phyloP scores from a whole-genome alignment of 2,329 filamentous ascomycete species.

The Dothistroma pini region DNA sequence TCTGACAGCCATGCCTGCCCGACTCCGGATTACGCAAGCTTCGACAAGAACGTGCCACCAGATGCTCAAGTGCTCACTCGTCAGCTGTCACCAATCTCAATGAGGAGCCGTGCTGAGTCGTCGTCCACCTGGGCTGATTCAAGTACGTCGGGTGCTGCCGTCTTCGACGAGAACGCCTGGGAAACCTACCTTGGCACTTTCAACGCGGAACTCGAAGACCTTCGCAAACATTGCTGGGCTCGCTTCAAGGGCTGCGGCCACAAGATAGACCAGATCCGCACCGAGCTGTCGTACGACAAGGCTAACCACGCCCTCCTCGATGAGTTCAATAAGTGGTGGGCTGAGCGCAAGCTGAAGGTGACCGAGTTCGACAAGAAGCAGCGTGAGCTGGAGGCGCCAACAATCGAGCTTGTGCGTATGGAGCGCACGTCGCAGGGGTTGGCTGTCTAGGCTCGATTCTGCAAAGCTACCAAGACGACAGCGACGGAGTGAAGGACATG shows the following conservation, averaged over 20 bases:
- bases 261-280: conserved; percentile 27
- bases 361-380: conserved; percentile 30
- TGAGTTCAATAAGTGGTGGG: conserved; percentile 41
- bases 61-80: conserved; percentile 20
- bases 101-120: conserved; percentile 13
- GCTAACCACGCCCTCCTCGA: conserved; percentile 26
- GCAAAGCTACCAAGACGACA: not conserved
- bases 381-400: conserved; percentile 19
- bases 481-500: not conserved
- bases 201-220: conserved; percentile 33
- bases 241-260: conserved; percentile 41
- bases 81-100: conserved; percentile 20
- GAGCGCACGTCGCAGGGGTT: conserved; percentile 19
- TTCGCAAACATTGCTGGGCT: conserved; percentile 38
- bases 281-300: conserved; percentile 21
- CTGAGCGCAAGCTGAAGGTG: conserved; percentile 35
- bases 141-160: conserved; percentile 6
- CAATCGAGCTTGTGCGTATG: conserved; percentile 17
- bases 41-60: conserved; percentile 10
- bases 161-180: conserved; percentile 33
- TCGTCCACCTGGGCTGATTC: conserved; percentile 7
- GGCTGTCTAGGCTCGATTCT: conserved; percentile 7
- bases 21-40: conserved; percentile 19
- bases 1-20: conserved; percentile 22
- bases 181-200: conserved; percentile 30